Evolutionary conservation across 768 basidiomycete species (phyloP).

Genomic region (Rossbeevera mucosa): DNA sequence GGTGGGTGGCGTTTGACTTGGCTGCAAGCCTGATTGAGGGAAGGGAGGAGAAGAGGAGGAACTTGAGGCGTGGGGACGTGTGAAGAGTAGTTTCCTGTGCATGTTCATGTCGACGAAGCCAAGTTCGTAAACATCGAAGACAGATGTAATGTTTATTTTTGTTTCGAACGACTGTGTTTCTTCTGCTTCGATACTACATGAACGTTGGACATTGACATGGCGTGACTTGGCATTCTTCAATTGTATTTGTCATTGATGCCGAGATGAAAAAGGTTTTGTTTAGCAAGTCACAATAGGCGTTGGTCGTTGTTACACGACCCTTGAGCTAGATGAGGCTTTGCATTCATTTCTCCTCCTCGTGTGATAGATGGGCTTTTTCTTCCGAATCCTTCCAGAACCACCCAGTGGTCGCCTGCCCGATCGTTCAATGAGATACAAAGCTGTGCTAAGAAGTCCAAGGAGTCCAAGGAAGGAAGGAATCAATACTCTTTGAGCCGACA

Average conservation of each 20-base stretch:
- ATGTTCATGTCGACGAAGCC: neutral
- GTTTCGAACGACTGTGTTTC: slow-evolving; percentile 8
- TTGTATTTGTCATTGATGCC: neutral
- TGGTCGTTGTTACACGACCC: neutral
- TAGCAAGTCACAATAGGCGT: neutral
- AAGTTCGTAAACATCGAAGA: neutral
- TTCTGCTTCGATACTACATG: neutral
- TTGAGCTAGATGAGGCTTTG: neutral
- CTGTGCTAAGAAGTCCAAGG: neutral
- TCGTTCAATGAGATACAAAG: neutral
- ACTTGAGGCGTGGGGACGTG: neutral
- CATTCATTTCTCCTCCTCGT: neutral
- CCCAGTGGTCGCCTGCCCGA: neutral
- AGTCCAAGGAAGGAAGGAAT: neutral
- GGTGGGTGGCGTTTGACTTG: slow-evolving; percentile 3
- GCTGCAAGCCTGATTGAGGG: neutral
- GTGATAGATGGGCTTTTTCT: neutral
- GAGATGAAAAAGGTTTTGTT: neutral
- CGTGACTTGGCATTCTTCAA: neutral
- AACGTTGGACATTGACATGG: too few species aligned
- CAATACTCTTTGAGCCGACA: neutral
- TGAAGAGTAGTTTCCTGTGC: neutral
- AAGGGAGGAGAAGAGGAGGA: neutral
- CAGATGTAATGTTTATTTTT: neutral
- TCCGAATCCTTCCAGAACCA: neutral